These are phyloP conservation scores for Starmerella sp. DNA, from an alignment of 805 yeast genomes.

Conservation along the genomic window DNA sequence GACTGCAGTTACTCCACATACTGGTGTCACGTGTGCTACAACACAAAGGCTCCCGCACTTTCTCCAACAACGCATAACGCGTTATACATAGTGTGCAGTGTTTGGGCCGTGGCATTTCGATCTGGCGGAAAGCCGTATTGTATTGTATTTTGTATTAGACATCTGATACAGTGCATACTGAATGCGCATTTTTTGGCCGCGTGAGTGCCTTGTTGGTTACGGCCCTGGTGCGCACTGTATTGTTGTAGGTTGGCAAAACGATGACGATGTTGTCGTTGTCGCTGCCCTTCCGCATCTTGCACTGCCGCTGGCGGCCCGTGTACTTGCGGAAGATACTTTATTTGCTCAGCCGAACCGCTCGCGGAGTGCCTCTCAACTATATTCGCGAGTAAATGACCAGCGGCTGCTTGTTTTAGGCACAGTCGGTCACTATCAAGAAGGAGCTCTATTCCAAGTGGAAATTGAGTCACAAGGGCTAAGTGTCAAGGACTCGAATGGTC, in stretches of 20 bases:
- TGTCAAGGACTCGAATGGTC: background rate
- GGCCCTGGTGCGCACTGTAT: background rate
- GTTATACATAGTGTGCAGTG: too few relatives aligned
- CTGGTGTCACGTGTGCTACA: too few relatives aligned
- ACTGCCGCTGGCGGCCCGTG: constrained; percentile 10
- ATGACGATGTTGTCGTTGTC: constrained; percentile 19
- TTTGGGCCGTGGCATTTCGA: too few relatives aligned
- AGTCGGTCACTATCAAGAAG: background rate
- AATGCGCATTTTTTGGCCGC: constrained; percentile 21
- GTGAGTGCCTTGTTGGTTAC: constrained; percentile 6
- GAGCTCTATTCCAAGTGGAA: background rate
- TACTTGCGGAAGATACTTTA: constrained; percentile 18
- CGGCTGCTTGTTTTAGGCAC: constrained; percentile 17
- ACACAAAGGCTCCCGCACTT: too few relatives aligned
- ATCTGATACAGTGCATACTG: background rate
- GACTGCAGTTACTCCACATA: too few relatives aligned
- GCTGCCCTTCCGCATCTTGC: constrained; percentile 17
- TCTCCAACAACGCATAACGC: too few relatives aligned
- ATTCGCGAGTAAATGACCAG: constrained; percentile 13
- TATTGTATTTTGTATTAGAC: too few relatives aligned
- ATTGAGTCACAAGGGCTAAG: background rate
- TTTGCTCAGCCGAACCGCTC: constrained; percentile 3
- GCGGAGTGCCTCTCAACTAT: constrained; percentile 15
- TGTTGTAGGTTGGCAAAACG: constrained; percentile 22
- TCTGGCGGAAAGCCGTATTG: too few relatives aligned